Evolutionary conservation across 1,284 basidiomycete genomes (phyloP).

Genomic region (Boletus semigastroideus): DNA sequence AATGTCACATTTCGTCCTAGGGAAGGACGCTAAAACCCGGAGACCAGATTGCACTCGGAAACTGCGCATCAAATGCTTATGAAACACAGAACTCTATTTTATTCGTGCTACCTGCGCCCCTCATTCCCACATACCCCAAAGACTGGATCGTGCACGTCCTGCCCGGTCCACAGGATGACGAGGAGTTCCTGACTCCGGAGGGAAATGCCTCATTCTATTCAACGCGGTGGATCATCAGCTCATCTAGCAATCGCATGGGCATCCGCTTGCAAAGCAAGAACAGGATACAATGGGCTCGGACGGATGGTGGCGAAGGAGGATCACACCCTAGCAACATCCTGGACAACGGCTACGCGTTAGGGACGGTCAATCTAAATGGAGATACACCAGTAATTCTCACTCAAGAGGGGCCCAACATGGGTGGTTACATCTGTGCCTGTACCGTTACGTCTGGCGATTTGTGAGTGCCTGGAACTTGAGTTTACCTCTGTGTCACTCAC

Average conservation of each 20-base stretch:
- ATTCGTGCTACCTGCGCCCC: constrained; percentile 13
- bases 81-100: constrained; percentile 6
- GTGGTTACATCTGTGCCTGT: constrained; percentile 59
- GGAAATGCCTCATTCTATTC: constrained; percentile 51
- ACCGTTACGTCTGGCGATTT: constrained; percentile 51
- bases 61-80: constrained; percentile 29
- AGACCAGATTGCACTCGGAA: constrained; percentile 43
- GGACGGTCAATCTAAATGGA: constrained; percentile 66
- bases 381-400: constrained; percentile 71
- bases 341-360: constrained; percentile 65
- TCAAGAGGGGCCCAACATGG: constrained; percentile 66
- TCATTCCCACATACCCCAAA: constrained; percentile 47
- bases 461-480: constrained; percentile 34
- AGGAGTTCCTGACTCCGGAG: constrained; percentile 50
- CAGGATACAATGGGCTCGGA: constrained; percentile 58
- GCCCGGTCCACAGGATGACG: constrained; percentile 64
- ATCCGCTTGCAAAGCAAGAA: constrained; percentile 44
- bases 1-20: constrained; percentile 26
- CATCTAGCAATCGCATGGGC: constrained; percentile 62
- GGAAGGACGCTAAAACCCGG: constrained; percentile 53
- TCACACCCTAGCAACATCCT: constrained; percentile 73
- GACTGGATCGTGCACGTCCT: constrained; percentile 58
- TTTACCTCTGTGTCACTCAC: constrained; percentile 4
- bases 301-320: constrained; percentile 67
- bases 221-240: constrained; percentile 51